A percentile compares a stretch with the other conserved stretches of the same genome.
Conservation (phyloP, 2,329 filamentous ascomycete species). For the Fonsecaea pedrosoi region DNA sequence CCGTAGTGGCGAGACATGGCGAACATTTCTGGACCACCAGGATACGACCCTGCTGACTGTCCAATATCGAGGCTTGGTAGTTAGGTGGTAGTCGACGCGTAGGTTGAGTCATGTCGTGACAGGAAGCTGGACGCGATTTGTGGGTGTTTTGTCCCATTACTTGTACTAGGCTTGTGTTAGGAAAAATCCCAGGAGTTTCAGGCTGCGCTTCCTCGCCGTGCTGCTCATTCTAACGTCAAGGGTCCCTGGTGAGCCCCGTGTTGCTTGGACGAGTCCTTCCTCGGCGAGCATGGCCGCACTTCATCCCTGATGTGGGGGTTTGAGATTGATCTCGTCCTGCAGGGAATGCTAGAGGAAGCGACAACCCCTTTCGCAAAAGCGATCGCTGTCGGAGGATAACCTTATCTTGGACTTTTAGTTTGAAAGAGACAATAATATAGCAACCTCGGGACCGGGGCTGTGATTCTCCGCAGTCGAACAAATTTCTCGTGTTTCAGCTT, state of each 20-base stretch:
- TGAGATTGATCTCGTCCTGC: constrained; percentile 8
- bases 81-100: background rate
- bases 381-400: constrained; percentile 10
- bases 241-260: background rate
- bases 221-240: background rate
- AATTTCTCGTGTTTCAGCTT: constrained; percentile 6
- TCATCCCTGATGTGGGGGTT: constrained; percentile 5
- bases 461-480: constrained; percentile 5
- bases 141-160: background rate
- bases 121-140: background rate
- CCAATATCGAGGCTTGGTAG: background rate
- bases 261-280: background rate
- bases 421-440: background rate
- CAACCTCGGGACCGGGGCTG: background rate
- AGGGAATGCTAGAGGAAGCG: constrained; percentile 1
- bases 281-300: constrained; percentile 4
- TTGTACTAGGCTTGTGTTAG: background rate
- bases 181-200: background rate
- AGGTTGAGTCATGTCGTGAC: background rate
- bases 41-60: background rate
- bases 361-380: background rate
- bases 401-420: constrained; percentile 14
- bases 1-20: background rate
- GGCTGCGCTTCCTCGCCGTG: constrained; percentile 22
- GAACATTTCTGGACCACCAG: background rate